Conservation (phyloP, 2,329 filamentous ascomycete species). For the Lecanosticta acicola region DNA sequence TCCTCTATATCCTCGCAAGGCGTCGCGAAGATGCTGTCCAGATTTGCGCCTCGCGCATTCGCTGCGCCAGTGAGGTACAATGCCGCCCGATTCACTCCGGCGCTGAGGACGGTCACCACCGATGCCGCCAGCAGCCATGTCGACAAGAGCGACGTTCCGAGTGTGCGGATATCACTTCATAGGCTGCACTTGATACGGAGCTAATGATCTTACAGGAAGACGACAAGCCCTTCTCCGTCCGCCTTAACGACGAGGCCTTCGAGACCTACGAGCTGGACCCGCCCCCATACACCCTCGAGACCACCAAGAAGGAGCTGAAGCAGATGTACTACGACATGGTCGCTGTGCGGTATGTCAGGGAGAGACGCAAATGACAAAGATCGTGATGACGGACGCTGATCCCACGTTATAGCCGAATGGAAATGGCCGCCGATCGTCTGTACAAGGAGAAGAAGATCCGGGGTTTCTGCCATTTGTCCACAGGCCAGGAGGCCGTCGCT, state of each 20-base stretch:
- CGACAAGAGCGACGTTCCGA: constrained; percentile 67
- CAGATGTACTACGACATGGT: constrained; percentile 99
- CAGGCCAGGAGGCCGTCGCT: constrained; percentile 94
- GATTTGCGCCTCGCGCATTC: constrained; percentile 34
- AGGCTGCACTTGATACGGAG: not conserved
- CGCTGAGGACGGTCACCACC: constrained; percentile 76
- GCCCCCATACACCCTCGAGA: constrained; percentile 83
- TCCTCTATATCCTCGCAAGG: constrained; percentile 4
- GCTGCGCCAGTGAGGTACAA: constrained; percentile 29
- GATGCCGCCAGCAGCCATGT: constrained; percentile 89
- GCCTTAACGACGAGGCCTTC: constrained; percentile 96
- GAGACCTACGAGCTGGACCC: constrained; percentile 99
- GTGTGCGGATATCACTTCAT: no score
- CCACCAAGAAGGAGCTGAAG: constrained; percentile 97
- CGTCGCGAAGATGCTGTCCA: constrained; percentile 31
- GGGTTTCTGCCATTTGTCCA: constrained; percentile 98
- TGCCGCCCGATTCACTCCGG: constrained; percentile 32
- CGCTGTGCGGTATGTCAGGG: constrained; percentile 70
- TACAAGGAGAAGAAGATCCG: constrained; percentile 99
- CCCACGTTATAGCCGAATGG: constrained; percentile 72
- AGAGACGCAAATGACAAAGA: not conserved
- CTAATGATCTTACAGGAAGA: constrained; percentile 61
- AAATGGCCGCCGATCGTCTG: constrained; percentile 96
- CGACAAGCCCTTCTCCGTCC: constrained; percentile 86
- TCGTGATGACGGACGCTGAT: constrained; percentile 16